These are phyloP conservation scores for Candida labiduridarum DNA, from an alignment of 1,139 yeast species.

Conservation along the genomic window DNA sequence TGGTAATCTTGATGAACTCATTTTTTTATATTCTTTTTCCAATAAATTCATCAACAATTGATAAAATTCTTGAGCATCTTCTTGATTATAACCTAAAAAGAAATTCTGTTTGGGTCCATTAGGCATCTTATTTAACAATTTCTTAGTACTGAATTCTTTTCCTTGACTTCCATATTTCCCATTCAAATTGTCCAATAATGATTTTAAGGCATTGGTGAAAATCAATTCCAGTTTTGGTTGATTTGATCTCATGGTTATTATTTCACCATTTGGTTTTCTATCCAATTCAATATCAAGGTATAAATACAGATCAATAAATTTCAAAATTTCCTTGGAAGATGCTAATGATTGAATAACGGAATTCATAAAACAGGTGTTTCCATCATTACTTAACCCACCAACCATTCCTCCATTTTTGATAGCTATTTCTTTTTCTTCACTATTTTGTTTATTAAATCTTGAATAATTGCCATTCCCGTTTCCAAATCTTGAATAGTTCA, in stretches of 20 bases:
- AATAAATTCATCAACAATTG: constrained; percentile 74
- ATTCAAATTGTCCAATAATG: constrained; percentile 56
- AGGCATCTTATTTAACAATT: constrained; percentile 69
- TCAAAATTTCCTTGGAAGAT: constrained; percentile 62
- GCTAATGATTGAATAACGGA: constrained; percentile 84
- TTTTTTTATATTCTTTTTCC: constrained; percentile 60
- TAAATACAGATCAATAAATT: constrained; percentile 55
- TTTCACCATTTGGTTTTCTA: constrained; percentile 23
- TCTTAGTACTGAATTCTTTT: constrained; percentile 68
- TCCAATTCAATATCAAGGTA: constrained; percentile 27
- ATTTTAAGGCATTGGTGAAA: constrained; percentile 57
- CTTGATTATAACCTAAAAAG: constrained; percentile 84
- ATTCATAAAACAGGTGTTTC: constrained; percentile 93
- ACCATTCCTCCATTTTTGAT: constrained; percentile 65
- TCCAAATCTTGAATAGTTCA: constrained; percentile 19
- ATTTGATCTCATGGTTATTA: constrained; percentile 19
- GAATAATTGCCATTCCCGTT: constrained; percentile 10
- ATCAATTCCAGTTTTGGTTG: constrained; percentile 38
- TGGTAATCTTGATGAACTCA: constrained; percentile 17
- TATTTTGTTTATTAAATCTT: constrained; percentile 20
- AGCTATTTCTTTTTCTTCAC: constrained; percentile 41
- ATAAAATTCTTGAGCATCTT: constrained; percentile 93
- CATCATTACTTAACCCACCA: constrained; percentile 87
- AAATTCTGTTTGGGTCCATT: constrained; percentile 78
- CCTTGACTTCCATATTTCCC: constrained; percentile 54